Evolutionary conservation across 805 yeast genomes (phyloP).

Genomic region (Ogataea thermomethanolica): DNA sequence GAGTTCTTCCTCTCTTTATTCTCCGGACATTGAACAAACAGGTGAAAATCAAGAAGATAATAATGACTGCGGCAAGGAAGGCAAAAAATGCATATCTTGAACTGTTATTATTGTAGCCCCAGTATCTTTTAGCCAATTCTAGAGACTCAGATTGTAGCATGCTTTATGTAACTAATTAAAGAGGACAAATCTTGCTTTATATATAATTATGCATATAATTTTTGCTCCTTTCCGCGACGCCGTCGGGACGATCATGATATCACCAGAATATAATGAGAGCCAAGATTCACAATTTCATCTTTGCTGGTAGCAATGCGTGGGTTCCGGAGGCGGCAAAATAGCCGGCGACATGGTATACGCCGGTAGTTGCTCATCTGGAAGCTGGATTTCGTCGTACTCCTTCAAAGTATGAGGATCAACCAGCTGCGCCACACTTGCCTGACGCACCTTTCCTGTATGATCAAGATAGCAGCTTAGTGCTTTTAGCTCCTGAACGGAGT

Average conservation of each 20-base stretch:
- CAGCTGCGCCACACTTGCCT: constrained; percentile 11
- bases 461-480: constrained; percentile 12
- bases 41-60: constrained; percentile 47
- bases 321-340: background rate
- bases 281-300: background rate
- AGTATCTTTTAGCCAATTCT: constrained; percentile 17
- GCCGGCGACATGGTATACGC: background rate
- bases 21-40: constrained; percentile 55
- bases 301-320: background rate
- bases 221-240: constrained; percentile 1
- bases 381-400: constrained; percentile 14
- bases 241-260: constrained; percentile 1
- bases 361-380: constrained; percentile 6
- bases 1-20: constrained; percentile 48
- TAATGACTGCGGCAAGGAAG: constrained; percentile 47
- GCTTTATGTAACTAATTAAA: background rate
- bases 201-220: background rate
- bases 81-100: constrained; percentile 69
- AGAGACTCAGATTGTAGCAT: constrained; percentile 1
- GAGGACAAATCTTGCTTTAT: constrained; percentile 1
- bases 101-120: constrained; percentile 11
- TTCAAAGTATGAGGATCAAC: constrained; percentile 15
- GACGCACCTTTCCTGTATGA: constrained; percentile 12
- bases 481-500: constrained; percentile 15
- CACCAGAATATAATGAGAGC: background rate